Conservation (phyloP, 73 alveolate genomes). For the Effrenium voratum region DNA sequence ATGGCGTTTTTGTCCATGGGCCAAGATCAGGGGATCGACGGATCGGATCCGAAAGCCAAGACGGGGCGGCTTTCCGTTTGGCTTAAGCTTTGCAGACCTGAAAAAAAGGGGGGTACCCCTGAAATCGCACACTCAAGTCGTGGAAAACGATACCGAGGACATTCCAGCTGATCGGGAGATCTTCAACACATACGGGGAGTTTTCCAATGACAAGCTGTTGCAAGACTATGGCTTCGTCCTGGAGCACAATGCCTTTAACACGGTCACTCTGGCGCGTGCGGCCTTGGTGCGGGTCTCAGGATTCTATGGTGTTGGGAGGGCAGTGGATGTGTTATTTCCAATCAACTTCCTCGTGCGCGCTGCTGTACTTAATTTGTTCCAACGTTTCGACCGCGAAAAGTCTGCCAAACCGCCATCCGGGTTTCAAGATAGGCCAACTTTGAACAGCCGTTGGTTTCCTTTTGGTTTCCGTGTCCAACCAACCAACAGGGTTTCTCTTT, state of each 20-base stretch:
- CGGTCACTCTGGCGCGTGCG: constrained; percentile 45
- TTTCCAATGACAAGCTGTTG: constrained; percentile 84
- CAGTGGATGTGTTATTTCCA: no score
- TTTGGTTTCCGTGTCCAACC: no score
- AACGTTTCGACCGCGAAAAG: no score
- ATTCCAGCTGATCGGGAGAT: constrained; percentile 18
- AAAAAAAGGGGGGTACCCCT: not conserved
- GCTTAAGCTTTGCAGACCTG: not conserved
- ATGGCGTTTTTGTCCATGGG: no score
- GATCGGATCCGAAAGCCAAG: not conserved
- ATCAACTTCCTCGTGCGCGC: no score
- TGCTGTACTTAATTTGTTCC: no score
- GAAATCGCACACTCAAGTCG: not conserved
- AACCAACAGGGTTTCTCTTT: no score
- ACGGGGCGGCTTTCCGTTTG: not conserved
- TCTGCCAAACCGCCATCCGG: no score
- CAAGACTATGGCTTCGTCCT: constrained; percentile 90
- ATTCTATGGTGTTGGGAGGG: no score
- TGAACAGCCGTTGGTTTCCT: no score
- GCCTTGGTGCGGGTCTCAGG: constrained; percentile 25
- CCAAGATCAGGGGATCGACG: no score
- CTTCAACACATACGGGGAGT: constrained; percentile 86
- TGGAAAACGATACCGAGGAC: not conserved
- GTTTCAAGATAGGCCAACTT: no score
- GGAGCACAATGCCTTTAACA: constrained; percentile 84